Conservation (phyloP, 2,329 filamentous ascomycete genomes). For the Camillea tinctor region DNA sequence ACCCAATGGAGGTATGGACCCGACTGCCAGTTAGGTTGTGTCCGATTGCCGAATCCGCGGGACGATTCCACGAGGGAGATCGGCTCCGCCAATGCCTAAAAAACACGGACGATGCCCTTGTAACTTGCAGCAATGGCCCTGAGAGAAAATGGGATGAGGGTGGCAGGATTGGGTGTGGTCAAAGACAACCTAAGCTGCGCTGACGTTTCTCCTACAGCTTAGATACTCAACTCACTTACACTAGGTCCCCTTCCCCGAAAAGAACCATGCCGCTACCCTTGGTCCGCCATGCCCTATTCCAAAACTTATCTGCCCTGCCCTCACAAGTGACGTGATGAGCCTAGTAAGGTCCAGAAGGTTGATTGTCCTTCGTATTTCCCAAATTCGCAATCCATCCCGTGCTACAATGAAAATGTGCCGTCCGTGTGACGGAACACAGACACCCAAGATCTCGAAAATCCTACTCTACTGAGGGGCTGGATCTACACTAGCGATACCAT, state of each 20-base stretch:
- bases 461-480: constrained; percentile 3
- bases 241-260: background rate
- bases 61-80: constrained; percentile 26
- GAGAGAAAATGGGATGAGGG: background rate
- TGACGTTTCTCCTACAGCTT: background rate
- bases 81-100: constrained; percentile 27
- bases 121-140: constrained; percentile 15
- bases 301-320: constrained; percentile 5
- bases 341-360: constrained; percentile 7
- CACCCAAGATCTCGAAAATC: constrained; percentile 12
- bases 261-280: constrained; percentile 3
- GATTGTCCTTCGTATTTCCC: constrained; percentile 16
- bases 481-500: constrained; percentile 4
- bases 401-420: constrained; percentile 20
- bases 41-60: constrained; percentile 31
- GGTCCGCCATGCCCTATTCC: constrained; percentile 13
- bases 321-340: constrained; percentile 8
- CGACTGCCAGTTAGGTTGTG: constrained; percentile 25
- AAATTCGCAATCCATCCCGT: constrained; percentile 22
- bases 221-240: too few species aligned
- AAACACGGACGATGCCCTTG: constrained; percentile 14
- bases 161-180: background rate
- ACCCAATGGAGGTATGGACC: constrained; percentile 29
- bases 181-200: background rate
- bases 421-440: constrained; percentile 21